Evolutionary conservation across 139 green algal genomes (phyloP), one percentile per base, ranked within the genome.

Genomic region (Auxenochlorella protothecoides): DNA sequence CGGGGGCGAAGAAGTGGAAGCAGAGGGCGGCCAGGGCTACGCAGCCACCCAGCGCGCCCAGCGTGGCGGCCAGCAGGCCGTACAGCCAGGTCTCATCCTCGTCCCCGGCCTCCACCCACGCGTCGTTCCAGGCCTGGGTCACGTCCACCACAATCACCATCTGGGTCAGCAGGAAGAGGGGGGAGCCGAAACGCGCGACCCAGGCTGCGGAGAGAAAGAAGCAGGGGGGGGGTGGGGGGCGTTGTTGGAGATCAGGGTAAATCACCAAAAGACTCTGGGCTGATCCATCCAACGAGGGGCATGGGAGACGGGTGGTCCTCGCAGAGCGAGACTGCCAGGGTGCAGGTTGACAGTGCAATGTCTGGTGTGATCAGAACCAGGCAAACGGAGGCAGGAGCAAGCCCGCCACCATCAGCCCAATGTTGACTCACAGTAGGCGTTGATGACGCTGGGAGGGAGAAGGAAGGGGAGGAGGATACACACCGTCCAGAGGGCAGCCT

Each of bases 101-200:
- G 72, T 93, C 88, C 16, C 81, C 89, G 15, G 78, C 70, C 8
- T 80, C 80, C 60, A 95, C 92, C 93, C 95, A 98, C 6, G 80
- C 75, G 54, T 96, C 93, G 79, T 98, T 97, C 87, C 87, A 93
- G n/a, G 69, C 69, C 76, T 92, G 82, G 5, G 89, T 84, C 72
- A 97, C 92, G 81, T 99, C 95, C 54, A 98, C 78, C 61, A 97
- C 84, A 65, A 97, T 96, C 66, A 98, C 68, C 77, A 97, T 91
- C 81, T 99, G 95, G 27, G 98, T 87, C 65, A 95, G 65, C 54
- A 99, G 82, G 84, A 98, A 99, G 14, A 92, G 6, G 9, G 84
- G 92, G 52, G 86, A 94, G 5, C 88, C 94, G 62, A 97, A 66
- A 27, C 91, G 83, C 0, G 94, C 93, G 10, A 94, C 44, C 80